Percentiles rank a stretch among this genome's conserved stretches.
phyloP scores from a whole-genome alignment of 1,284 basidiomycete genomes.

The Ceratorhiza oryzae-sativae region DNA sequence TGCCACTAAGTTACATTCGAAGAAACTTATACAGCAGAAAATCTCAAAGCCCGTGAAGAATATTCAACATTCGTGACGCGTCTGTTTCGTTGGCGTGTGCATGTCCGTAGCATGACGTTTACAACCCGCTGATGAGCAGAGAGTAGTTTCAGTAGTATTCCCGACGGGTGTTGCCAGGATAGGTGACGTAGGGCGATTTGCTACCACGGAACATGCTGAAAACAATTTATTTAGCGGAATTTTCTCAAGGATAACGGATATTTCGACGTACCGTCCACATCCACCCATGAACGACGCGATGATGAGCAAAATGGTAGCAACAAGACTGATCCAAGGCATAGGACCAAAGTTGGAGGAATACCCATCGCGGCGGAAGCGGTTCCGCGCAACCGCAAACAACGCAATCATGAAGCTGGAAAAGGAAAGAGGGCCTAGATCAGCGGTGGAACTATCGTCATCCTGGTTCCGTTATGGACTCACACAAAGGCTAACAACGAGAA shows the following conservation, averaged over 20 bases:
- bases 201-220: conserved; percentile 35
- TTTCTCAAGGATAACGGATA: neutral
- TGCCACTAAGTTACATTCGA: conserved; percentile 34
- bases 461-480: conserved; percentile 1
- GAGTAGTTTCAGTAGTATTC: conserved; percentile 30
- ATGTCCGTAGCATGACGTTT: conserved; percentile 9
- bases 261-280: conserved; percentile 18
- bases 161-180: conserved; percentile 3
- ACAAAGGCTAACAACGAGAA: conserved; percentile 32
- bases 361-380: conserved; percentile 36
- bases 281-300: conserved; percentile 29
- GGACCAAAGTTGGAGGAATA: conserved; percentile 30
- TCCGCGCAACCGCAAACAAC: conserved; percentile 29
- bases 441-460: neutral
- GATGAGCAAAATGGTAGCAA: conserved; percentile 29
- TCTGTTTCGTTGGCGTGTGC: conserved; percentile 1
- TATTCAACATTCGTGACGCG: neutral
- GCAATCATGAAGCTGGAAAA: conserved; percentile 33
- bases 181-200: conserved; percentile 35
- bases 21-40: conserved; percentile 34
- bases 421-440: conserved; percentile 14
- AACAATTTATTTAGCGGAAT: neutral
- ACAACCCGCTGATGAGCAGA: neutral
- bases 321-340: conserved; percentile 38
- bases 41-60: conserved; percentile 15